phyloP scores from a whole-genome alignment of 2,329 filamentous ascomycete genomes.

The Botrytis fabae region DNA sequence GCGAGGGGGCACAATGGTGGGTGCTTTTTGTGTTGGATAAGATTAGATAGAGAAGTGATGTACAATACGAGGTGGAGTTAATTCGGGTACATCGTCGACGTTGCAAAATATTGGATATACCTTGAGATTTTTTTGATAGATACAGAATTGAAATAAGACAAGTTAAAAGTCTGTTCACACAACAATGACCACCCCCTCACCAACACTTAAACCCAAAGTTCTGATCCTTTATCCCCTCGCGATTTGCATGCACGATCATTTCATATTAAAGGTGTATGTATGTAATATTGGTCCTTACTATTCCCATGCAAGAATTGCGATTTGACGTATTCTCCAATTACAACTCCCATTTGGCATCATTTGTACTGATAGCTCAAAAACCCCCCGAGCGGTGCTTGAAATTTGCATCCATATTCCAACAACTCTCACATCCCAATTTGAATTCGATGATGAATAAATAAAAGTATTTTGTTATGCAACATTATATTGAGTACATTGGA shows the following conservation, averaged over 20 bases:
- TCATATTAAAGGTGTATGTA: neutral
- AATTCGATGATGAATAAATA: neutral
- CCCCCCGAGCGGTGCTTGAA: neutral
- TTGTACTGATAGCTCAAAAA: neutral
- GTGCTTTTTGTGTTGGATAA: neutral
- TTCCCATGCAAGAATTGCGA: neutral
- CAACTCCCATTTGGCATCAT: neutral
- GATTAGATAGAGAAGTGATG: neutral
- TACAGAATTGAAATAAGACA: neutral
- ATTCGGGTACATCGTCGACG: neutral
- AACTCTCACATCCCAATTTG: no score
- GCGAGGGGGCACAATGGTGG: neutral
- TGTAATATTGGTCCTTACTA: neutral
- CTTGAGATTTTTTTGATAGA: neutral
- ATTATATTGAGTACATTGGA: slow-evolving; percentile 18
- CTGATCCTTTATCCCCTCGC: neutral
- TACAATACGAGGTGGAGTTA: no score
- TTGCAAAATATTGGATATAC: neutral
- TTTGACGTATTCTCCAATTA: neutral
- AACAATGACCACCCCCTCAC: neutral
- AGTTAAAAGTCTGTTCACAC: neutral
- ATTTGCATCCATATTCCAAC: neutral
- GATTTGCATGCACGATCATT: neutral
- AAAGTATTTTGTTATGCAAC: neutral
- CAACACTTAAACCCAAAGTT: neutral